A percentile compares a stretch with the other conserved stretches of the same genome.
These are phyloP conservation scores for Candida sanyaensis DNA, from an alignment of 1,139 yeast genomes.

Conservation along the genomic window DNA sequence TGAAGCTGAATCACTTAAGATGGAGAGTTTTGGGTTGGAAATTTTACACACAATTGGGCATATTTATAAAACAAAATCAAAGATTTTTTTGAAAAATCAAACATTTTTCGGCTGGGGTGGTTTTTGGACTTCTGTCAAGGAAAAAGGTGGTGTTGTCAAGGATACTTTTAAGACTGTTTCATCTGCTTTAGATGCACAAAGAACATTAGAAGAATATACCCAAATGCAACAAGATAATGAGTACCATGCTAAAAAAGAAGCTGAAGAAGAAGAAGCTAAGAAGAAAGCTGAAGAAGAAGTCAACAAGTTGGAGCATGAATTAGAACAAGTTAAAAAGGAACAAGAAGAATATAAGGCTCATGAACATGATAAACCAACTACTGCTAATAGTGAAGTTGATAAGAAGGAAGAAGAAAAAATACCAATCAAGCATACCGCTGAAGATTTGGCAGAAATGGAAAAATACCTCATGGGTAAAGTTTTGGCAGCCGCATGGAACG, in stretches of 20 bases:
- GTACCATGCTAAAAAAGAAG: slow-evolving; percentile 45
- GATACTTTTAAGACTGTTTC: slow-evolving; percentile 86
- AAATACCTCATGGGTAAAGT: slow-evolving; percentile 87
- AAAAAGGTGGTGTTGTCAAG: slow-evolving; percentile 81
- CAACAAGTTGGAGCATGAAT: slow-evolving; percentile 22
- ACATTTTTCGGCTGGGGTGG: slow-evolving; percentile 84
- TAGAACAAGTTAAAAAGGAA: slow-evolving; percentile 20
- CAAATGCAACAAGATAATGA: slow-evolving; percentile 66
- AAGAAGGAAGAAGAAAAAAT: slow-evolving; percentile 17
- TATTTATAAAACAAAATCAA: slow-evolving; percentile 71
- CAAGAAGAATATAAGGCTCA: slow-evolving; percentile 15
- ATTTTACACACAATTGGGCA: slow-evolving; percentile 85
- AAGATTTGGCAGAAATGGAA: slow-evolving; percentile 84
- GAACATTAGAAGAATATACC: slow-evolving; percentile 80
- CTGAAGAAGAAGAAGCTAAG: slow-evolving; percentile 29
- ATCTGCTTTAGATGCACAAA: slow-evolving; percentile 87
- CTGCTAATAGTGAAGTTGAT: slow-evolving; percentile 10
- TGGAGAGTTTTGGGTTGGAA: slow-evolving; percentile 94
- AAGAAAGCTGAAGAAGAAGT: slow-evolving; percentile 19
- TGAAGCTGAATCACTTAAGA: slow-evolving; percentile 86
- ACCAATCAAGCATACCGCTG: slow-evolving; percentile 66
- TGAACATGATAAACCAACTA: slow-evolving; percentile 10
- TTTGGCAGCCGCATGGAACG: slow-evolving; percentile 95
- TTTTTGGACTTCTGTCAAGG: slow-evolving; percentile 79
- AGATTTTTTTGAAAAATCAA: slow-evolving; percentile 59